Evolutionary conservation across 768 basidiomycete species (phyloP).

Genomic region (Chlorophyllum brunneum): DNA sequence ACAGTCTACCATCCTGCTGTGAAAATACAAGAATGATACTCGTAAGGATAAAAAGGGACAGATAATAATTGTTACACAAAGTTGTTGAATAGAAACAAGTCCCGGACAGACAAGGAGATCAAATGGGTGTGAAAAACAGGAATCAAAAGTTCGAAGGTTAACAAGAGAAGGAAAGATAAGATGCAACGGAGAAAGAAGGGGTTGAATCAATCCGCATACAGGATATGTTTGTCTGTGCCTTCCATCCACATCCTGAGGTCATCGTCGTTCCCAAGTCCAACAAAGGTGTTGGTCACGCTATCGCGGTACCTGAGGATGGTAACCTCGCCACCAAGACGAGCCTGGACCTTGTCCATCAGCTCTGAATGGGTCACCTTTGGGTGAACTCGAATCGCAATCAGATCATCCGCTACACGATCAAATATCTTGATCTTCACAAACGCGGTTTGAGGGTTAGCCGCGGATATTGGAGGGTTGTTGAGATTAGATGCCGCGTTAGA

Average conservation of each 20-base stretch:
- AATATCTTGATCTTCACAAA: constrained; percentile 99
- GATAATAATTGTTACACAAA: constrained; percentile 11
- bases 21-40: constrained; percentile 8
- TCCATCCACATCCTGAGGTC: constrained; percentile 74
- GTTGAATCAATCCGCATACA: constrained; percentile 64
- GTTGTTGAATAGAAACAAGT: not conserved
- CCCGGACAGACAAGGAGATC: not conserved
- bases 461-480: constrained; percentile 72
- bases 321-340: constrained; percentile 76
- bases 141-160: not conserved
- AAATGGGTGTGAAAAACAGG: not conserved
- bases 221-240: constrained; percentile 74
- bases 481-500: constrained; percentile 49
- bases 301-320: constrained; percentile 70
- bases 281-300: constrained; percentile 59
- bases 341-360: constrained; percentile 88
- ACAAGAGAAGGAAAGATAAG: not conserved
- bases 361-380: constrained; percentile 84
- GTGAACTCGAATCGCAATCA: constrained; percentile 96
- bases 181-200: not conserved
- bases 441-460: constrained; percentile 74
- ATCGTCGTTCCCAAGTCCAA: constrained; percentile 58
- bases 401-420: constrained; percentile 87
- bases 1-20: not conserved
- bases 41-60: not conserved